phyloP scores from a whole-genome alignment of 805 yeast species.

The Yarrowia sp. region DNA sequence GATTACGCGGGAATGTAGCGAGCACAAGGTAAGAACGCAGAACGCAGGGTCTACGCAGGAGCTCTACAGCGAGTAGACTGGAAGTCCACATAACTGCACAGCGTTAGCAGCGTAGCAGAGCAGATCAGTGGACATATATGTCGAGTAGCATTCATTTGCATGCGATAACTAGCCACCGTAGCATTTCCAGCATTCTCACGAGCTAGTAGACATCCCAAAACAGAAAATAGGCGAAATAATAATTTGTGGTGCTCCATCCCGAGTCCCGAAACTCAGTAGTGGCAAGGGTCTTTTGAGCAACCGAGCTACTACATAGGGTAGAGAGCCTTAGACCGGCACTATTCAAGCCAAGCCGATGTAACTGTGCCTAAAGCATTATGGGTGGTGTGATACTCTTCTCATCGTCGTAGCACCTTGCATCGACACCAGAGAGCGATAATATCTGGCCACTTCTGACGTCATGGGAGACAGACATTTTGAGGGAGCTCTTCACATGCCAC shows the following conservation, averaged over 20 bases:
- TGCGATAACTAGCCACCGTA: not conserved
- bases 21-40: too few species aligned
- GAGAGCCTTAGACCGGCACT: not conserved
- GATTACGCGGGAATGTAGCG: not conserved
- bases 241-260: not conserved
- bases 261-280: constrained; percentile 1
- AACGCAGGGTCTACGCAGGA: too few species aligned
- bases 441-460: constrained; percentile 5
- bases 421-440: not conserved
- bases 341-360: not conserved
- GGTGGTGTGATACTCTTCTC: not conserved
- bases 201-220: constrained; percentile 3
- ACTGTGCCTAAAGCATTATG: not conserved
- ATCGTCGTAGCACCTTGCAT: not conserved
- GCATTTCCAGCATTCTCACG: not conserved
- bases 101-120: not conserved
- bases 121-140: not conserved
- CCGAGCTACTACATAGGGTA: not conserved
- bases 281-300: not conserved
- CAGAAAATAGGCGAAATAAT: constrained; percentile 11
- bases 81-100: too few species aligned
- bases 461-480: not conserved
- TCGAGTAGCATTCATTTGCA: not conserved
- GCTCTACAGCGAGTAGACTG: too few species aligned
- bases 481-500: not conserved